Conservation (phyloP, 2,329 filamentous ascomycete species). For the Ploettnerulaceae sp. region DNA sequence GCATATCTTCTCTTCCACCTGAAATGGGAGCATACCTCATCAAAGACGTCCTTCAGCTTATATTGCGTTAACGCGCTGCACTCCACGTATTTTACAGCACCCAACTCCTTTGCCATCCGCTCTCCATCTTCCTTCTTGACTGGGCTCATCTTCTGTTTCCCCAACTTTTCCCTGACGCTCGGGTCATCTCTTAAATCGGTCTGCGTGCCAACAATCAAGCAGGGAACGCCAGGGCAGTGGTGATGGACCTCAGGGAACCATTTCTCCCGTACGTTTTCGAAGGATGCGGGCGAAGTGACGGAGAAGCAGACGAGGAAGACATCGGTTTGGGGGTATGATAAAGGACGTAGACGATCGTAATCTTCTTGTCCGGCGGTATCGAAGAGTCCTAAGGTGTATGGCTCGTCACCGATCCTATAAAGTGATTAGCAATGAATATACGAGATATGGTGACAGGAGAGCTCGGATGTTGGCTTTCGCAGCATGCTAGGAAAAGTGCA, state of each 20-base stretch:
- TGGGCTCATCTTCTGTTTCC: conserved; percentile 93
- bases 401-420: conserved; percentile 93
- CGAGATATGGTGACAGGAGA: background rate
- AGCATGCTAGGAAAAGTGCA: background rate
- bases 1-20: background rate
- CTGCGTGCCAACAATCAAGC: conserved; percentile 96
- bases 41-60: conserved; percentile 98
- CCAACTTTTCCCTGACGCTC: conserved; percentile 81
- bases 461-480: background rate
- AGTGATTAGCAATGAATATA: background rate
- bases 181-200: conserved; percentile 90
- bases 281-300: conserved; percentile 93
- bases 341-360: conserved; percentile 92
- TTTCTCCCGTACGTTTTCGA: conserved; percentile 98
- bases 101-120: conserved; percentile 93
- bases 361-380: conserved; percentile 99
- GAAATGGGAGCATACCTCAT: conserved; percentile 64
- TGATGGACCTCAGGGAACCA: conserved; percentile 99
- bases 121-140: conserved; percentile 92
- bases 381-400: conserved; percentile 93
- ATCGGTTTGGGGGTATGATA: conserved; percentile 97
- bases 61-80: conserved; percentile 97
- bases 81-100: conserved; percentile 97
- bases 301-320: conserved; percentile 99
- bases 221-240: conserved; percentile 95